phyloP scores from a whole-genome alignment of 2,329 filamentous ascomycete species.

The Alternaria dauci region DNA sequence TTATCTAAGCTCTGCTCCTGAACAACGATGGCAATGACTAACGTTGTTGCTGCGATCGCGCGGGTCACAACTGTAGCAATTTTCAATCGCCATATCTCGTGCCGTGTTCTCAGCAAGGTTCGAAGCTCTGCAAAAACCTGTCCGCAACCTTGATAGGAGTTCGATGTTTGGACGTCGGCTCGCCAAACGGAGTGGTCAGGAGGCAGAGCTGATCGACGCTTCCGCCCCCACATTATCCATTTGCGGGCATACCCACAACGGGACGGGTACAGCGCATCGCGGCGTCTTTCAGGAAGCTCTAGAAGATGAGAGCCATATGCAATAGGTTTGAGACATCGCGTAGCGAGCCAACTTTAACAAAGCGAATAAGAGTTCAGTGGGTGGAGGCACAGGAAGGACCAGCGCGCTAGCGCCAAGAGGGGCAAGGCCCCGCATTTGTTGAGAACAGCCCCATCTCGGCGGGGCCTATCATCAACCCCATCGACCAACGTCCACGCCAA shows the following conservation, averaged over 20 bases:
- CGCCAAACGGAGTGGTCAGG: background rate
- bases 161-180: background rate
- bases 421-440: background rate
- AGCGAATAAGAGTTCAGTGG: background rate
- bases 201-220: background rate
- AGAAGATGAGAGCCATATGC: background rate
- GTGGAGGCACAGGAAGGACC: background rate
- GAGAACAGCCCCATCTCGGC: background rate
- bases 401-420: background rate
- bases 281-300: background rate
- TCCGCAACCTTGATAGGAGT: background rate
- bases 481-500: background rate
- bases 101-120: background rate
- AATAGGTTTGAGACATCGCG: background rate
- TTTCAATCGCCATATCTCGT: background rate
- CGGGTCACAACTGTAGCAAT: too few relatives aligned
- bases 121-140: background rate
- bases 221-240: background rate
- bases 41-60: background rate
- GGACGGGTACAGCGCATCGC: background rate
- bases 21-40: too few relatives aligned
- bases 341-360: background rate
- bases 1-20: too few relatives aligned
- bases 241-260: background rate
- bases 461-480: background rate